Evolutionary conservation across 495 filamentous ascomycete species (phyloP).

Genomic region (Penicillium steckii): DNA sequence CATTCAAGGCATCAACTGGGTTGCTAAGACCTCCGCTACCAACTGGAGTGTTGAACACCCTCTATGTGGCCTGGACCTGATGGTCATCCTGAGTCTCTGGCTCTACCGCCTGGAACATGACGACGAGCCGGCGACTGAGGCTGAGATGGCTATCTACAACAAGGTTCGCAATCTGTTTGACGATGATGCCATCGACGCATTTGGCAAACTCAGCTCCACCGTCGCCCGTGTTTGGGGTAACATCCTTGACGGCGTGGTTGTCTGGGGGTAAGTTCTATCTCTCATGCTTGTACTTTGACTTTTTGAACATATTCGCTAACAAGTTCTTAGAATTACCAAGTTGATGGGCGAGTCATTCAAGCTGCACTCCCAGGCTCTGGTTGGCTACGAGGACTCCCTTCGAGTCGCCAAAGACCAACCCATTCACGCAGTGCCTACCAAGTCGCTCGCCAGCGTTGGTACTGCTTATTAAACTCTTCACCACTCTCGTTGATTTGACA

Average conservation of each 20-base stretch:
- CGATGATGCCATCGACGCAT: slow-evolving; percentile 77
- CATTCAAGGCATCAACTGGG: slow-evolving; percentile 93
- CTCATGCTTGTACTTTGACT: neutral
- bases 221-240: slow-evolving; percentile 96
- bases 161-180: slow-evolving; percentile 92
- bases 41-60: slow-evolving; percentile 99
- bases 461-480: slow-evolving; percentile 42
- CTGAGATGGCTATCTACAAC: slow-evolving; percentile 92
- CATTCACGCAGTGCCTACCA: slow-evolving; percentile 45
- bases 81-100: slow-evolving; percentile 98
- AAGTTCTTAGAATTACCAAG: slow-evolving; percentile 75
- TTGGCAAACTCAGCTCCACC: slow-evolving; percentile 84
- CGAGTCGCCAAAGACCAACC: slow-evolving; percentile 47
- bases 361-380: slow-evolving; percentile 89
- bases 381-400: slow-evolving; percentile 83
- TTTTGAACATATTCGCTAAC: slow-evolving; percentile 45
- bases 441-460: slow-evolving; percentile 46
- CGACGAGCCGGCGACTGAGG: slow-evolving; percentile 87
- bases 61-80: slow-evolving; percentile 92
- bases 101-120: slow-evolving; percentile 99
- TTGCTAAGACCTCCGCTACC: slow-evolving; percentile 90
- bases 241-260: slow-evolving; percentile 97
- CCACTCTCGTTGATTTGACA: slow-evolving; percentile 11
- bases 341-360: slow-evolving; percentile 98
- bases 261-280: slow-evolving; percentile 77